Evolutionary conservation across 2,329 filamentous ascomycete genomes (phyloP).

Genomic region (Cordyceps javanica): DNA sequence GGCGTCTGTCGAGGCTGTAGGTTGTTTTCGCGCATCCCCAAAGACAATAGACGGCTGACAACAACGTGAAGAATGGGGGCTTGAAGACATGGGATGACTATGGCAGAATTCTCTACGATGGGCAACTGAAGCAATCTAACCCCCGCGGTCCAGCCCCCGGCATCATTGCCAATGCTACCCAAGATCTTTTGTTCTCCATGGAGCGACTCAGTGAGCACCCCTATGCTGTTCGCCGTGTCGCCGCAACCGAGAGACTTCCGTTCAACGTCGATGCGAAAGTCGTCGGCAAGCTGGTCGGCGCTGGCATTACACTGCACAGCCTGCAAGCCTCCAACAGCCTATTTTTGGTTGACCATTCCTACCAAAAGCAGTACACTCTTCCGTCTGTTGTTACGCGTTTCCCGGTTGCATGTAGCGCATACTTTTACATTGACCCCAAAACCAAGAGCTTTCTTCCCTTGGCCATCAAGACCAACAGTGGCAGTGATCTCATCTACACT

Average conservation of each 20-base stretch:
- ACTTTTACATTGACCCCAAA: constrained; percentile 38
- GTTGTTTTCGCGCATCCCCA: neutral
- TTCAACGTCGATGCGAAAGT: constrained; percentile 30
- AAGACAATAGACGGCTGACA: neutral
- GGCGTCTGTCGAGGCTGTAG: constrained; percentile 5
- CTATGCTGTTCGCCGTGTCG: constrained; percentile 30
- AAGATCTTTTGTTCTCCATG: constrained; percentile 43
- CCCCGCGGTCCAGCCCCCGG: constrained; percentile 26
- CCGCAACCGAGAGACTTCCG: constrained; percentile 25
- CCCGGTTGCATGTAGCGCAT: constrained; percentile 36
- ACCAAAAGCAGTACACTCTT: constrained; percentile 24
- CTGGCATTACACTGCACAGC: constrained; percentile 22
- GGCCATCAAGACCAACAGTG: constrained; percentile 40
- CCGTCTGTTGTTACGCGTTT: constrained; percentile 24
- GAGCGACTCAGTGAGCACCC: constrained; percentile 38
- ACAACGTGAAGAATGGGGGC: constrained; percentile 16
- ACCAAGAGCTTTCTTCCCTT: constrained; percentile 40
- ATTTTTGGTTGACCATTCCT: constrained; percentile 34
- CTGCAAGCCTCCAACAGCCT: constrained; percentile 32
- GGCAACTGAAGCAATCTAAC: constrained; percentile 31
- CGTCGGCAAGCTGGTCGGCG: constrained; percentile 23
- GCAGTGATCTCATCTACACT: constrained; percentile 34
- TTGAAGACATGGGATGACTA: constrained; percentile 32
- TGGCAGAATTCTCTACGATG: constrained; percentile 31
- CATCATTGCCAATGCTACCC: constrained; percentile 37